Percentiles rank a stretch among this genome's conserved stretches.
Evolutionary conservation across 495 filamentous ascomycete genomes (phyloP).

Genomic region (Neurospora hispaniola): DNA sequence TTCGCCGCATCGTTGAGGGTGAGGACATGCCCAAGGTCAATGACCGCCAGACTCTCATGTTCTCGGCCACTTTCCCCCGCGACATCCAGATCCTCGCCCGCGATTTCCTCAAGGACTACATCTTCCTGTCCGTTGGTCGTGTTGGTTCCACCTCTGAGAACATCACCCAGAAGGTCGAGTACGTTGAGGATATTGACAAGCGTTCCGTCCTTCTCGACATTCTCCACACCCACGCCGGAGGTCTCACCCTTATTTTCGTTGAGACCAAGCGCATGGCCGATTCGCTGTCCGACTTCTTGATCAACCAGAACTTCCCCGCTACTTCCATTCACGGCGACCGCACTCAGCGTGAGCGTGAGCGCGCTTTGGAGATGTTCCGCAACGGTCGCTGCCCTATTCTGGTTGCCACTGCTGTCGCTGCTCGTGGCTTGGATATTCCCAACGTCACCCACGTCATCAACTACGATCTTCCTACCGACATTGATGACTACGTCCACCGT

Average conservation of each 20-base stretch:
- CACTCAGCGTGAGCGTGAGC: slow-evolving; percentile 97
- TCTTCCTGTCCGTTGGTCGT: slow-evolving; percentile 97
- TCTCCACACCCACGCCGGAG: slow-evolving; percentile 84
- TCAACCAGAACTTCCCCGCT: slow-evolving; percentile 97
- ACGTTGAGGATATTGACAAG: slow-evolving; percentile 95
- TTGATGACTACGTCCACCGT: slow-evolving; percentile 98
- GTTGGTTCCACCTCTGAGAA: slow-evolving; percentile 99
- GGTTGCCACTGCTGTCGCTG: slow-evolving; percentile 94
- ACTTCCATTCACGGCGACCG: slow-evolving; percentile 97
- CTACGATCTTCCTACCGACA: slow-evolving; percentile 97
- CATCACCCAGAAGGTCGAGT: slow-evolving; percentile 97
- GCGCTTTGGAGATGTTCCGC: slow-evolving; percentile 93
- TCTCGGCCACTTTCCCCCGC: slow-evolving; percentile 96
- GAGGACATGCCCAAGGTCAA: slow-evolving; percentile 91
- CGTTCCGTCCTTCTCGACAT: slow-evolving; percentile 95
- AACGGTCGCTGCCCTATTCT: slow-evolving; percentile 90
- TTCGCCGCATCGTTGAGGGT: slow-evolving; percentile 93
- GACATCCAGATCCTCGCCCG: slow-evolving; percentile 98
- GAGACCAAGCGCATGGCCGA: slow-evolving; percentile 99
- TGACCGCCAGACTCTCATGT: slow-evolving; percentile 95
- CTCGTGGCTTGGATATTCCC: slow-evolving; percentile 91
- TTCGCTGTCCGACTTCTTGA: slow-evolving; percentile 89
- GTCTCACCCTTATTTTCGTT: slow-evolving; percentile 93
- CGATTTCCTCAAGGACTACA: slow-evolving; percentile 96
- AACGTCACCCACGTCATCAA: slow-evolving; percentile 98